These are phyloP conservation scores for Penstemon davidsonii DNA, from an alignment of 257 asterid genomes.

Conservation along the genomic window DNA sequence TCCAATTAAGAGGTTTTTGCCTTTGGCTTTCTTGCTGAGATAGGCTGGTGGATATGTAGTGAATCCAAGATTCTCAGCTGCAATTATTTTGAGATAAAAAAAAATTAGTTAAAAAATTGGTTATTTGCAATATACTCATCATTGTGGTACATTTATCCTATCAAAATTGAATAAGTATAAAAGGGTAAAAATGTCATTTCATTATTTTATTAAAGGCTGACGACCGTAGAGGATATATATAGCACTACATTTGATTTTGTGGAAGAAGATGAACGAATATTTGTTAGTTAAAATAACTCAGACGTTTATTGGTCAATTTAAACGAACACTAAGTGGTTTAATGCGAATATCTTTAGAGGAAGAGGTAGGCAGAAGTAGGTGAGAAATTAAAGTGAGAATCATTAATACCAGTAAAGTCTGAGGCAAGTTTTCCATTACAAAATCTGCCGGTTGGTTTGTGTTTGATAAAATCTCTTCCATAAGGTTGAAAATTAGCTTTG, in stretches of 20 bases:
- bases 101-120: neutral
- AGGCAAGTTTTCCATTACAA: conserved; percentile 84
- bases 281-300: neutral
- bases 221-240: neutral
- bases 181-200: too few relatives aligned
- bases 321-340: too few relatives aligned
- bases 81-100: neutral
- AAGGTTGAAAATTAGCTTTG: conserved; percentile 78
- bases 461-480: conserved; percentile 69
- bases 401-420: conserved; percentile 69
- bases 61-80: conserved; percentile 89
- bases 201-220: too few relatives aligned
- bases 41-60: conserved; percentile 71
- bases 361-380: conserved; percentile 16
- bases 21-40: conserved; percentile 59
- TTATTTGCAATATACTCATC: neutral
- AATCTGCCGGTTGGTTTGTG: conserved; percentile 78
- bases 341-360: too few relatives aligned
- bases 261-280: neutral
- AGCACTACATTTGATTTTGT: neutral
- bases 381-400: conserved; percentile 12
- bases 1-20: conserved; percentile 58
- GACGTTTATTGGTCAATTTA: too few relatives aligned
- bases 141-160: too few relatives aligned
- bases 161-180: too few relatives aligned